Evolutionary conservation across 371 early-diverging fungal genomes (phyloP), one percentile per base, ranked within the genome.

Genomic region (Mucor indicus): DNA sequence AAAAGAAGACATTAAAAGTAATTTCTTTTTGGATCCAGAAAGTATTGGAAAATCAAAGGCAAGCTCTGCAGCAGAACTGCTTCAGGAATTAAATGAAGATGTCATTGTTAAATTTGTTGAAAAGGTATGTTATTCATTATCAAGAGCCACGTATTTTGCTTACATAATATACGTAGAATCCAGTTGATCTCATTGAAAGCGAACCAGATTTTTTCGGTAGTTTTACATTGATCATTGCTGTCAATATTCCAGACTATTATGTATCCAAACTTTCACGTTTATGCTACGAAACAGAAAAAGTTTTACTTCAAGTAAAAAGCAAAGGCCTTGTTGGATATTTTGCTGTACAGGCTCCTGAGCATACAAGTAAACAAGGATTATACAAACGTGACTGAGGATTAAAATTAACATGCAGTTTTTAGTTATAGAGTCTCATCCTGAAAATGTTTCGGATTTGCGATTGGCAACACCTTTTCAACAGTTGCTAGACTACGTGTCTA

Each of bases 391-490:
- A 8, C 1, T 22, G 35, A 17, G 8, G 8, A 23, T 38, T 3
- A 4, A 29, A 21, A 30, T 4, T 13, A 43, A 13, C 12, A 15
- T 20, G 50, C 13, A 25, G 12, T 30, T 10, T 23, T 17, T 67
- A 90, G 93, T 95, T 29, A 82, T 95, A 23, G 98, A 98, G 58
- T 80, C 91, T 3, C 96, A 98, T 60, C 89, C 89, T 3, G 93
- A 89, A 20, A 80, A 72, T 38, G 67, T 67, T 19, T 54, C 77
- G 12, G 96, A 98, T 64, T 73, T 95, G 23, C 86, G 98, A 4
- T 62, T 98, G 20, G 81, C 83, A 54, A 55, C 68, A 19, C 95
- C 98, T 3, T 95, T 93, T 61, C 74, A 76, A 1, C 87, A 80
- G 31, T 70, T 98, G 20, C 30, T 33, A 3, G 66, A 65, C 0